Percentiles rank a stretch among this genome's conserved stretches.
phyloP scores from a whole-genome alignment of 2,329 filamentous ascomycete genomes.

The Colletotrichum siamense region DNA sequence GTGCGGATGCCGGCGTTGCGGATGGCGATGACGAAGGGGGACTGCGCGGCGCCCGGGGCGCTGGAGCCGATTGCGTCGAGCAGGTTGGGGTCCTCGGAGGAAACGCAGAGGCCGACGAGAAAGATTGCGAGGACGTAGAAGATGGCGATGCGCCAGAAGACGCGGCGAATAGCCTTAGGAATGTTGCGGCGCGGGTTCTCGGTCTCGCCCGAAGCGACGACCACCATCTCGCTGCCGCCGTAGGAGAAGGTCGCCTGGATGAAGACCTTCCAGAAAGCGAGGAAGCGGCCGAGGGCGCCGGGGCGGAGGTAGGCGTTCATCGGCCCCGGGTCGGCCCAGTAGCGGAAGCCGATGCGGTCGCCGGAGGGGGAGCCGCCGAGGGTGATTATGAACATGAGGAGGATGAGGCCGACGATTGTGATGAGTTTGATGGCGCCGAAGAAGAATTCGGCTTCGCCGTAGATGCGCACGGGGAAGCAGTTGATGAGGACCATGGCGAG shows the following conservation, averaged over 20 bases:
- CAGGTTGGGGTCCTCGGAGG: slow-evolving; percentile 45
- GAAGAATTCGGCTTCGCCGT: slow-evolving; percentile 59
- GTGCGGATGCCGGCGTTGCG: slow-evolving; percentile 69
- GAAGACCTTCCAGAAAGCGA: slow-evolving; percentile 50
- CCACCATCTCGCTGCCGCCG: slow-evolving; percentile 56
- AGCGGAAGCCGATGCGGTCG: slow-evolving; percentile 50
- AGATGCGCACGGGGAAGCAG: slow-evolving; percentile 46
- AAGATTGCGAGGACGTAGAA: slow-evolving; percentile 60
- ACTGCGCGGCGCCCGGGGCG: slow-evolving; percentile 6
- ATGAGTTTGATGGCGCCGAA: slow-evolving; percentile 56
- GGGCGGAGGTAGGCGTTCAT: slow-evolving; percentile 45
- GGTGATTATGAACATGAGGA: slow-evolving; percentile 55
- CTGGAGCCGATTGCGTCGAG: slow-evolving; percentile 29
- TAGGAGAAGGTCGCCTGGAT: slow-evolving; percentile 54
- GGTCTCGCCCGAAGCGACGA: slow-evolving; percentile 57
- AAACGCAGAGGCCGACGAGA: slow-evolving; percentile 56
- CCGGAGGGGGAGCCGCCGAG: slow-evolving; percentile 49
- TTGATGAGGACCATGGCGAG: slow-evolving; percentile 42
- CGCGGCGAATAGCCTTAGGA: slow-evolving; percentile 56
- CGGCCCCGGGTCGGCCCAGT: slow-evolving; percentile 48
- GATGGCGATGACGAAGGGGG: slow-evolving; percentile 64
- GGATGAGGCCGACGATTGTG: slow-evolving; percentile 53
- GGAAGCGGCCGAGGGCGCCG: slow-evolving; percentile 44
- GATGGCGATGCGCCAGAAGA: slow-evolving; percentile 59
- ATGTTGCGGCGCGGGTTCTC: slow-evolving; percentile 52